A percentile compares a stretch with the other conserved stretches of the same genome.
phyloP scores from a whole-genome alignment of 257 asterid species.

The Solanum chaucha region DNA sequence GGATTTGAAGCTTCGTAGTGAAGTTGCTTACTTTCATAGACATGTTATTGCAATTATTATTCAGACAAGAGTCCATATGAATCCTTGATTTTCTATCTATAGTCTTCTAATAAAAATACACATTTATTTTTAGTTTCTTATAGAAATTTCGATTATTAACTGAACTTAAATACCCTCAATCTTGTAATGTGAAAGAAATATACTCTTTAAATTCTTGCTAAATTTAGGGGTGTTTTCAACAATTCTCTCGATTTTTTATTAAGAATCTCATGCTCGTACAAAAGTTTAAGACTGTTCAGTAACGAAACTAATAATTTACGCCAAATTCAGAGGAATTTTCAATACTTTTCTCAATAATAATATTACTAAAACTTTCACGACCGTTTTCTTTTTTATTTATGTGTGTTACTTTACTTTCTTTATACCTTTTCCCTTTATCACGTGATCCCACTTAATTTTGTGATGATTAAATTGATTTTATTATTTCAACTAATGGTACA shows the following conservation, averaged over 20 bases:
- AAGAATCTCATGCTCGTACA: background rate
- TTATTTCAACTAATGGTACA: background rate
- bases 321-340: too few relatives aligned
- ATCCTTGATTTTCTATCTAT: background rate
- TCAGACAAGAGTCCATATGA: too few relatives aligned
- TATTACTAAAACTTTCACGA: background rate
- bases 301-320: background rate
- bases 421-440: background rate
- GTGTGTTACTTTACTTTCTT: background rate
- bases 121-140: background rate
- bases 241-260: too few relatives aligned
- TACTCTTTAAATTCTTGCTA: background rate
- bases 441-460: conserved; percentile 6
- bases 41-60: background rate
- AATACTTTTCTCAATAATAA: too few relatives aligned
- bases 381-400: background rate
- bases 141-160: background rate
- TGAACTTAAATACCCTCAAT: too few relatives aligned
- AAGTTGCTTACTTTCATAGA: background rate
- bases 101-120: background rate
- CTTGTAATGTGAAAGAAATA: too few relatives aligned
- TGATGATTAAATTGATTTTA: background rate
- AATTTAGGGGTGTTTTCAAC: background rate
- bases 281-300: too few relatives aligned
- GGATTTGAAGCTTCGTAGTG: background rate